Conservation (phyloP, 169 alveolate species). For the Plasmodium gallinaceum region DNA sequence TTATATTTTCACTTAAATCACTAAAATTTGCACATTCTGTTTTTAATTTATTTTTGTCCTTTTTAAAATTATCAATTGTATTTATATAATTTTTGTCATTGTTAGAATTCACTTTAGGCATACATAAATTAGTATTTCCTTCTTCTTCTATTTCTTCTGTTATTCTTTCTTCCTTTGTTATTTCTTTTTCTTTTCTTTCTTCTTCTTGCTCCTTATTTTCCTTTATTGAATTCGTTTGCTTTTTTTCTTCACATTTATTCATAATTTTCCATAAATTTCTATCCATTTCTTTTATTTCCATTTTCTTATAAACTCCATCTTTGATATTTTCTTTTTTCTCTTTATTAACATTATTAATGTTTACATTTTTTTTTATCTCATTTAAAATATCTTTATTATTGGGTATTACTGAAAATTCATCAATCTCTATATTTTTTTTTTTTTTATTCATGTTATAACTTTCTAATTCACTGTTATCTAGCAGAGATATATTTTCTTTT, state of each 20-base stretch:
- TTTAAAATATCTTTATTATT: too few relatives aligned
- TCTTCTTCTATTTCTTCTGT: conserved; percentile 10
- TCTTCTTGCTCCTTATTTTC: too few relatives aligned
- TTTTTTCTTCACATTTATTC: too few relatives aligned
- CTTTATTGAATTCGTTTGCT: too few relatives aligned
- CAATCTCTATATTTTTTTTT: not conserved
- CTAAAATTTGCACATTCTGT: not conserved
- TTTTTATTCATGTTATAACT: not conserved
- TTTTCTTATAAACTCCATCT: too few relatives aligned
- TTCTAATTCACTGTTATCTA: not conserved
- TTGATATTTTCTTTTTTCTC: not conserved
- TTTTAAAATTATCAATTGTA: conserved; percentile 11
- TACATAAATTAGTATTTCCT: not conserved
- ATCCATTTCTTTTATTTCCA: too few relatives aligned
- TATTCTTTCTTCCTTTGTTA: not conserved
- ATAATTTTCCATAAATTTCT: too few relatives aligned
- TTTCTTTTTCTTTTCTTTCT: conserved; percentile 11
- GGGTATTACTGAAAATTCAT: too few relatives aligned
- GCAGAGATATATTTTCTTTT: not conserved
- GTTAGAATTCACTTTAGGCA: not conserved
- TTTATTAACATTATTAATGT: not conserved
- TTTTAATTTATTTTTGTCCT: conserved; percentile 5
- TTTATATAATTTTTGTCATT: conserved; percentile 8
- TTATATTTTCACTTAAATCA: not conserved
- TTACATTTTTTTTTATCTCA: too few relatives aligned